phyloP scores from a whole-genome alignment of 441 rosid genomes.

The Gossypium schwendimanii region DNA sequence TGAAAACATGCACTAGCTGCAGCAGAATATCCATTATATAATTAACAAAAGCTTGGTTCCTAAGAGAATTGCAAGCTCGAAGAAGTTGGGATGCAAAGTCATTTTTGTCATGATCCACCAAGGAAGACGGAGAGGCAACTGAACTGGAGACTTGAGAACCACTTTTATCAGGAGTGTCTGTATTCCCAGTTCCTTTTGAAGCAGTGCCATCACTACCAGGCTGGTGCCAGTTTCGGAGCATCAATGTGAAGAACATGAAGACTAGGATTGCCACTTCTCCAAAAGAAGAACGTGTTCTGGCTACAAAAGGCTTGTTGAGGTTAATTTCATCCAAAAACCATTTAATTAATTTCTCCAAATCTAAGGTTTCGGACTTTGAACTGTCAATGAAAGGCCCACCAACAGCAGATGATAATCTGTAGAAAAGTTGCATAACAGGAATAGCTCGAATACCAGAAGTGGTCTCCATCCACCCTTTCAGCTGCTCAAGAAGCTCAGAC shows the following conservation, averaged over 20 bases:
- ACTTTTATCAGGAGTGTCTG: slow-evolving; percentile 63
- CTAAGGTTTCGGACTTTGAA: slow-evolving; percentile 74
- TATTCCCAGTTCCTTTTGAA: slow-evolving; percentile 46
- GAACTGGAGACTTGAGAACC: slow-evolving; percentile 40
- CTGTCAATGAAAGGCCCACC: slow-evolving; percentile 97
- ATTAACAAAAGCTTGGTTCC: slow-evolving; percentile 85
- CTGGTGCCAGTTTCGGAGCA: slow-evolving; percentile 99
- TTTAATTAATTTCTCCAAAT: slow-evolving; percentile 79
- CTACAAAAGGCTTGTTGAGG: slow-evolving; percentile 66
- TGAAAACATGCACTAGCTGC: slow-evolving; percentile 86
- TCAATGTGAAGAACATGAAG: slow-evolving; percentile 98
- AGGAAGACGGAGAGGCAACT: slow-evolving; percentile 49
- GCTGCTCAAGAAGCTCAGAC: slow-evolving; percentile 85
- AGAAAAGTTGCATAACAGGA: slow-evolving; percentile 96
- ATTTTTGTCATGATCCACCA: slow-evolving; percentile 79
- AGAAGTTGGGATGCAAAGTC: slow-evolving; percentile 84
- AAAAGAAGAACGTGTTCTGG: slow-evolving; percentile 65
- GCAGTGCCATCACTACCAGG: slow-evolving; percentile 76
- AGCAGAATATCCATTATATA: slow-evolving; percentile 97
- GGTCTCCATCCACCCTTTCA: slow-evolving; percentile 95
- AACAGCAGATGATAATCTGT: slow-evolving; percentile 93
- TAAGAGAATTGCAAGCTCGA: slow-evolving; percentile 78
- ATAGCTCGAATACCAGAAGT: slow-evolving; percentile 87
- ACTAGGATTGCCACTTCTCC: slow-evolving; percentile 95
- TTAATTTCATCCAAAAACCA: slow-evolving; percentile 95